Evolutionary conservation across 2,329 filamentous ascomycete species (phyloP).

Genomic region (Exophiala sideris): DNA sequence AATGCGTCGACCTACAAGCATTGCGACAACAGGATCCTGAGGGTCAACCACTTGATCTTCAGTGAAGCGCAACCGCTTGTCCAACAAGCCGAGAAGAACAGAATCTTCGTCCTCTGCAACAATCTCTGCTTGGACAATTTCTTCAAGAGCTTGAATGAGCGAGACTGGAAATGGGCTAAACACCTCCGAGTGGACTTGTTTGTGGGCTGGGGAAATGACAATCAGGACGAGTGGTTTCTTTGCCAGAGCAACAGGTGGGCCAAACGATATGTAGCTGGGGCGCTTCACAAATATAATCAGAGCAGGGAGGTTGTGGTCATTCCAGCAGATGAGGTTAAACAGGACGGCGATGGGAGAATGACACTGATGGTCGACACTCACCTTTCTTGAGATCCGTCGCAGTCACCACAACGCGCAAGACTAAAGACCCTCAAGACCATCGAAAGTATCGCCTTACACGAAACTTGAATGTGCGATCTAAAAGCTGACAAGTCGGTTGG

Average conservation of each 20-base stretch:
- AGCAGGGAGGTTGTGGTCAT: conserved; percentile 9
- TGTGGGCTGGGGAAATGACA: conserved; percentile 13
- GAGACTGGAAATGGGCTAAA: conserved; percentile 18
- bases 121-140: conserved; percentile 20
- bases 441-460: not conserved
- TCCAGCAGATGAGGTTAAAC: conserved; percentile 9
- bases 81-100: not conserved
- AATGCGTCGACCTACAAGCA: conserved; percentile 11
- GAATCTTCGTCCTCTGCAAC: conserved; percentile 19
- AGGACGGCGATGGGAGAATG: conserved; percentile 13
- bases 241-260: conserved; percentile 20
- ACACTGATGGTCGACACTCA: conserved; percentile 17
- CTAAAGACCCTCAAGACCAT: not conserved
- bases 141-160: conserved; percentile 11
- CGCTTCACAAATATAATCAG: conserved; percentile 11
- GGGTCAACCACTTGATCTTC: conserved; percentile 16
- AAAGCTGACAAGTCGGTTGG: too few relatives aligned
- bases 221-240: conserved; percentile 21
- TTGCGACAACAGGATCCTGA: conserved; percentile 20
- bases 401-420: too few relatives aligned
- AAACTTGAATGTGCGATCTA: not conserved
- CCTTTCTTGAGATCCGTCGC: conserved; percentile 4
- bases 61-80: conserved; percentile 13
- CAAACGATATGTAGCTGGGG: conserved; percentile 13
- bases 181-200: conserved; percentile 18